Evolutionary conservation across 129 eudicot genomes (phyloP).

Genomic region (Chrysanthemum seticuspe): DNA sequence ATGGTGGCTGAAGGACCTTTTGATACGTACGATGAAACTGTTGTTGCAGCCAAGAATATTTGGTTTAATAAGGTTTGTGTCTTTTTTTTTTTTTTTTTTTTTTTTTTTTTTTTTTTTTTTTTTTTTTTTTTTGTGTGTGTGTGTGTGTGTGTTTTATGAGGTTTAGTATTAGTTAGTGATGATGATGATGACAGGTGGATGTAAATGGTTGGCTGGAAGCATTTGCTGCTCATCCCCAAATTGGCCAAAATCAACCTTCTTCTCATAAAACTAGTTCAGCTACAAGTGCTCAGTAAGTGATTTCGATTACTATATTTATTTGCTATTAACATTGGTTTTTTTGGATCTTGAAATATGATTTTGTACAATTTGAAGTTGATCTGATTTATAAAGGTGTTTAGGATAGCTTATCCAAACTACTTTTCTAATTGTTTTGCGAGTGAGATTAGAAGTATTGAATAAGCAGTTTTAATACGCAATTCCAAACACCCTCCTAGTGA

Average conservation of each 20-base stretch:
- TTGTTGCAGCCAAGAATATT: conserved; percentile 62
- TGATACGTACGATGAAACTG: conserved; percentile 41
- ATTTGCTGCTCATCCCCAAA: conserved; percentile 90
- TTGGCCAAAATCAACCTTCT: conserved; percentile 54
- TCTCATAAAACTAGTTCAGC: conserved; percentile 39
- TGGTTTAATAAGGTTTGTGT: conserved; percentile 80
- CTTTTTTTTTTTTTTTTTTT: neutral
- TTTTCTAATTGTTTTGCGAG: too few species aligned
- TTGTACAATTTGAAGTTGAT: neutral
- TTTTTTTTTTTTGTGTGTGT: too few species aligned
- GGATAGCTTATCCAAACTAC: too few species aligned
- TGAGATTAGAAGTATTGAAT: neutral
- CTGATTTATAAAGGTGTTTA: neutral
- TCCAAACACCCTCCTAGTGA: neutral
- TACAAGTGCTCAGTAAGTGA: conserved; percentile 72
- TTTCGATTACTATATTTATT: neutral
- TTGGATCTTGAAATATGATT: conserved; percentile 4
- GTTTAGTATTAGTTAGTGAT: too few species aligned
- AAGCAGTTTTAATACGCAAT: neutral
- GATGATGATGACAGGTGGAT: conserved; percentile 56
- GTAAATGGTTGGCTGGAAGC: conserved; percentile 97
- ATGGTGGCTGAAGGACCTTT: conserved; percentile 75
- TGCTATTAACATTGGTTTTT: conserved; percentile 2
- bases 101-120: neutral
- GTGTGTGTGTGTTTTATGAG: too few species aligned